phyloP scores from a whole-genome alignment of 2,329 filamentous ascomycete species.

The Ceratocystis huliohia region DNA sequence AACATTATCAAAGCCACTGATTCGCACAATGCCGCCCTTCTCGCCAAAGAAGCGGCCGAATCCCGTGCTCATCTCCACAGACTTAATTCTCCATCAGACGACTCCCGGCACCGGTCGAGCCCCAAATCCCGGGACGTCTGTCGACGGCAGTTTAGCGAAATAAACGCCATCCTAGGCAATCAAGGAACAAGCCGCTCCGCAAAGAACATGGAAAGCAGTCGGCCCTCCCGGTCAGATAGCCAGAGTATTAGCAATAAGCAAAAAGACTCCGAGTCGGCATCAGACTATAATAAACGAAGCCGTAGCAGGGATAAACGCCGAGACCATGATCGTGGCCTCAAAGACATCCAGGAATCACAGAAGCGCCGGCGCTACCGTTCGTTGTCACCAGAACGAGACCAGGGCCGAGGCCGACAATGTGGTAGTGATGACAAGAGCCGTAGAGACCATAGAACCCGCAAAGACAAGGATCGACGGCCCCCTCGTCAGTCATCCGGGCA shows the following conservation, averaged over 20 bases:
- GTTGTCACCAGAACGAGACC: not conserved
- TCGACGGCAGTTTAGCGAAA: constrained; percentile 46
- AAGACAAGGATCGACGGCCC: not conserved
- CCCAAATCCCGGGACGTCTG: constrained; percentile 24
- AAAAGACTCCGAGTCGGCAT: constrained; percentile 14
- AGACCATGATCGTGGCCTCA: not conserved
- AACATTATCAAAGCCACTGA: constrained; percentile 83
- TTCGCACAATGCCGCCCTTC: constrained; percentile 73
- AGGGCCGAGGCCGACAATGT: not conserved
- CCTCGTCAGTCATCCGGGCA: not conserved
- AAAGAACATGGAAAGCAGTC: constrained; percentile 19
- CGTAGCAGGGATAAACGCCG: not conserved
- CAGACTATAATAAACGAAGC: not conserved
- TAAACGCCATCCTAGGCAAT: constrained; percentile 42
- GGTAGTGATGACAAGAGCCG: not conserved
- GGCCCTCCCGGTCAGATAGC: constrained; percentile 9
- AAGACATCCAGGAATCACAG: not conserved
- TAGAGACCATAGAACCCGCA: not conserved
- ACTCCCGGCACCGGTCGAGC: constrained; percentile 32
- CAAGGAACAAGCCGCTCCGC: constrained; percentile 14
- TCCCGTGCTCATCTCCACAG: constrained; percentile 55
- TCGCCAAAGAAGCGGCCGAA: constrained; percentile 73
- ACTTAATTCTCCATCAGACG: constrained; percentile 40
- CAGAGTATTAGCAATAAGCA: constrained; percentile 18
- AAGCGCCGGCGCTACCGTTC: not conserved